These are phyloP conservation scores for Gymnopilus junonius DNA, from an alignment of 768 basidiomycete species.

Conservation along the genomic window DNA sequence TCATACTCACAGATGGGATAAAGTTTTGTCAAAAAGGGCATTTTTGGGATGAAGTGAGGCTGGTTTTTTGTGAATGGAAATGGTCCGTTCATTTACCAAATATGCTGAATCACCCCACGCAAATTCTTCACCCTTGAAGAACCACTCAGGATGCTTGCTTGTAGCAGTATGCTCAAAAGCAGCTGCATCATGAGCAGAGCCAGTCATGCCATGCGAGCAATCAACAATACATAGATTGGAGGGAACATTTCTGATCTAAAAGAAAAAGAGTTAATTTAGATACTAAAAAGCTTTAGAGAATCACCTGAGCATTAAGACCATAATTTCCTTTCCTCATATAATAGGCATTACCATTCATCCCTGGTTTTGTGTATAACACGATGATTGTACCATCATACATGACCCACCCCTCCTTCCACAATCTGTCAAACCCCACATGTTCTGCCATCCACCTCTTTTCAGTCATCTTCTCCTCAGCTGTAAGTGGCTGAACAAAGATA, in stretches of 20 bases:
- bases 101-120: too few relatives aligned
- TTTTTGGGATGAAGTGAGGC: too few relatives aligned
- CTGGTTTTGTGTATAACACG: conserved; percentile 30
- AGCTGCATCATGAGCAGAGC: too few relatives aligned
- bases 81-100: too few relatives aligned
- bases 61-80: too few relatives aligned
- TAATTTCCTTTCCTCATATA: conserved; percentile 38
- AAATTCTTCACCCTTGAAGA: too few relatives aligned
- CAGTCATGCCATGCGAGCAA: too few relatives aligned
- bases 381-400: conserved; percentile 42
- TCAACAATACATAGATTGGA: conserved; percentile 34
- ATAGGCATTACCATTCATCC: conserved; percentile 36
- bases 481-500: conserved; percentile 30
- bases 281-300: not conserved
- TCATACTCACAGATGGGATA: too few relatives aligned
- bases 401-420: conserved; percentile 39
- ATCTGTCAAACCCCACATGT: conserved; percentile 31
- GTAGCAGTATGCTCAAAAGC: too few relatives aligned
- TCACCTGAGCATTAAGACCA: conserved; percentile 40
- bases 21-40: too few relatives aligned
- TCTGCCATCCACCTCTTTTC: conserved; percentile 41
- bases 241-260: conserved; percentile 38
- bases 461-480: conserved; percentile 34
- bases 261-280: too few relatives aligned
- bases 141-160: too few relatives aligned